Evolutionary conservation across 106 monocot genomes (phyloP).

Genomic region (Dendrobium nobile): DNA sequence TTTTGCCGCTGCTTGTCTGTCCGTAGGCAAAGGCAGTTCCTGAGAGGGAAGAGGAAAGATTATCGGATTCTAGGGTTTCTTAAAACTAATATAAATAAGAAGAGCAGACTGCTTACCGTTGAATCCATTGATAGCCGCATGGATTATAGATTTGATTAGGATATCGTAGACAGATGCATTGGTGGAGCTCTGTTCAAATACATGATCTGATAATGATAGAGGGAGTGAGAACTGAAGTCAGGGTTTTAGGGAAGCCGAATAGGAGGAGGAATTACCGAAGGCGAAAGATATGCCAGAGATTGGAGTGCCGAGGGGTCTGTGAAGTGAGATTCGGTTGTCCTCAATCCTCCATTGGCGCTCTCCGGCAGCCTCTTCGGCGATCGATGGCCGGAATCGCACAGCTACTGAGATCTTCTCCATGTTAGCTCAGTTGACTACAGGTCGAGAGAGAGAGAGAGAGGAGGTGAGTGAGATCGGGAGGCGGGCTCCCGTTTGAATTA

Average conservation of each 20-base stretch:
- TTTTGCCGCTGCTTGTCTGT: constrained; percentile 97
- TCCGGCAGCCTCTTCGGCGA: constrained; percentile 4
- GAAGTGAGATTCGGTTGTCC: constrained; percentile 74
- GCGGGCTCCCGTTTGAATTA: constrained; percentile 3
- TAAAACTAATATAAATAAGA: background rate
- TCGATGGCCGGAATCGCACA: constrained; percentile 76
- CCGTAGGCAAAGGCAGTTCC: constrained; percentile 98
- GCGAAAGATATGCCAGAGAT: constrained; percentile 60
- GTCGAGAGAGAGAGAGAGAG: background rate
- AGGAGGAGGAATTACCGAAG: constrained; percentile 42
- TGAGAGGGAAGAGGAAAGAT: constrained; percentile 6
- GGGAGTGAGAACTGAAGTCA: background rate
- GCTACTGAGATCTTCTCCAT: constrained; percentile 98
- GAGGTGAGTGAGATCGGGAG: background rate
- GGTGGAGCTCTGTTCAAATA: constrained; percentile 54
- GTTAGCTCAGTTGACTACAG: background rate
- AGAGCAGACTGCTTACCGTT: constrained; percentile 41
- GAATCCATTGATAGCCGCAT: constrained; percentile 77
- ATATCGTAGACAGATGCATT: constrained; percentile 47
- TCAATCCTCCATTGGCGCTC: constrained; percentile 61
- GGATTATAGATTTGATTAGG: constrained; percentile 64
- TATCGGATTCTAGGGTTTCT: background rate
- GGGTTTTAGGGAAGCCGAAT: background rate
- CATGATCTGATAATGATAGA: constrained; percentile 50
- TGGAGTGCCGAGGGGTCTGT: constrained; percentile 42